These are phyloP conservation scores for Aspergillus sp. DNA, from an alignment of 2,329 filamentous ascomycete genomes.

Conservation along the genomic window DNA sequence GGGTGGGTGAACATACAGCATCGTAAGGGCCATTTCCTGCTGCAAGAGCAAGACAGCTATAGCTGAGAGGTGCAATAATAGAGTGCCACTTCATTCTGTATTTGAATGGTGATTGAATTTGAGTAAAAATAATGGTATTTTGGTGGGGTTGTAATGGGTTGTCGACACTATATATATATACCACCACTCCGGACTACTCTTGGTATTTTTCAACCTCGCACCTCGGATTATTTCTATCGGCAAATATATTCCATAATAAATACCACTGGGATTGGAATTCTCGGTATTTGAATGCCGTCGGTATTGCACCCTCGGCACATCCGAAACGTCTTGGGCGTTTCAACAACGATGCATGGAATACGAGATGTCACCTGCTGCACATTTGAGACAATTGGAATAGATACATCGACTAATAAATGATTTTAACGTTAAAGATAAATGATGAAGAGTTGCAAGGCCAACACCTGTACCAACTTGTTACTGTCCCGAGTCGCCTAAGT, in stretches of 20 bases:
- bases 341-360: background rate
- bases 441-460: no score
- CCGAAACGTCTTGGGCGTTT: background rate
- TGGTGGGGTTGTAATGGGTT: background rate
- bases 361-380: no score
- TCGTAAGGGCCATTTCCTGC: slow-evolving; percentile 4
- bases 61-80: background rate
- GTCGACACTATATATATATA: no score
- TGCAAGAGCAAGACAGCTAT: background rate
- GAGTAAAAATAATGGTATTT: background rate
- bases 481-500: no score
- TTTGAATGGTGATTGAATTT: background rate
- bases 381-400: no score
- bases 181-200: no score
- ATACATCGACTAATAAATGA: no score
- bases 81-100: background rate
- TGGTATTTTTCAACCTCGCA: background rate
- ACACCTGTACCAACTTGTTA: no score
- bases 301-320: background rate
- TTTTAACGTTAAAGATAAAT: no score
- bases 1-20: background rate
- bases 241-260: background rate
- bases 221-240: background rate
- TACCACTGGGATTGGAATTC: background rate
- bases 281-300: background rate